These are phyloP conservation scores for Stagonosporopsis vannaccii DNA, from an alignment of 2,329 filamentous ascomycete species.

Conservation along the genomic window DNA sequence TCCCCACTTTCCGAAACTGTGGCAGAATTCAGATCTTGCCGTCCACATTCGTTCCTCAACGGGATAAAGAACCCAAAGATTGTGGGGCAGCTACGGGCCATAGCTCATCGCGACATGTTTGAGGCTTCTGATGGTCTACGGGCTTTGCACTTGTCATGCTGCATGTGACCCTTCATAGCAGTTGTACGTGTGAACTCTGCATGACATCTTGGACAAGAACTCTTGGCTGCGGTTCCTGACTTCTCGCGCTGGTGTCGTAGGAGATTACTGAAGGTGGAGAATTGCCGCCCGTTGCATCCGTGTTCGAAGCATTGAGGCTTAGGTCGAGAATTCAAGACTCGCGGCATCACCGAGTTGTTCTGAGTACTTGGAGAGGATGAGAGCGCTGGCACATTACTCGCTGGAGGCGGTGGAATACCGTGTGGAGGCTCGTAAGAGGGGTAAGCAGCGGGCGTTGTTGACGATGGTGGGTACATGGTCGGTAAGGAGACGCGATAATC, in stretches of 20 bases:
- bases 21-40: not conserved
- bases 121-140: constrained; percentile 57
- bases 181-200: constrained; percentile 91
- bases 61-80: too few species aligned
- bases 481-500: constrained; percentile 44
- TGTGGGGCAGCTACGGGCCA: not conserved
- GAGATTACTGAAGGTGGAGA: constrained; percentile 95
- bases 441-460: constrained; percentile 42
- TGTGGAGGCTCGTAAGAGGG: constrained; percentile 41
- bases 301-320: constrained; percentile 98
- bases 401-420: constrained; percentile 28
- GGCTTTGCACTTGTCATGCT: constrained; percentile 92
- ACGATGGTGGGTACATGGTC: constrained; percentile 47
- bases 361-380: constrained; percentile 38
- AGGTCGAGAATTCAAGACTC: constrained; percentile 78
- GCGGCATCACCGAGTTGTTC: constrained; percentile 45
- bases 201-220: constrained; percentile 87
- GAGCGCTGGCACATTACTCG: constrained; percentile 32
- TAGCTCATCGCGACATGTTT: constrained; percentile 11
- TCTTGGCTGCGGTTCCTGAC: constrained; percentile 87
- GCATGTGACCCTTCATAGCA: constrained; percentile 85
- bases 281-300: constrained; percentile 93
- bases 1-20: not conserved
- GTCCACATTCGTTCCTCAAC: not conserved
- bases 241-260: constrained; percentile 93